Base-by-base conservation (phyloP, 257 asterid species). In the Linderniella brevidens region DNA sequence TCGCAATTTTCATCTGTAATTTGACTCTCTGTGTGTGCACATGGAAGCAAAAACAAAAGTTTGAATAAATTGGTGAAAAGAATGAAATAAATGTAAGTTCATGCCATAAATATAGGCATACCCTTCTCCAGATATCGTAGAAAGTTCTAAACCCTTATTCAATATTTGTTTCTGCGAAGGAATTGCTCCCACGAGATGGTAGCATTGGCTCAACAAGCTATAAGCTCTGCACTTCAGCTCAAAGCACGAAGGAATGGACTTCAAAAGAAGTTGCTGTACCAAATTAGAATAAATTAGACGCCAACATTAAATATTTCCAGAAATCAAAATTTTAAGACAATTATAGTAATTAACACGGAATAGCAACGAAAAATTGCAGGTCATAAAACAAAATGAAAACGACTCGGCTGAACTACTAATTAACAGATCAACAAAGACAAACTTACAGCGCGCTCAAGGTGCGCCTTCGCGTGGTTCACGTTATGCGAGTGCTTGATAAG, bases 151-250 rank as follows among this genome's bases (percentile, higher is more conserved):
- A 35, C 79, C 98, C 77, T 77, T 85, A 78, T 64, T 71, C 50
- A 90, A 54, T 59, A 85, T 81, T 70, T 90, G 98, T 56, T 90
- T 90, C 55, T 81, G 96, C 4, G 93, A 80, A 60, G 86, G 84
- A 71, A 75, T 75, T 29, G 96, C 94, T 55, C 98, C 98, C 51
- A 85, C 94, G n/a, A 90, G 98, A 73, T 81, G 96, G 73, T 90
- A 90, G 66, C 94, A 85, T 69, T 90, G 98, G 67, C 93, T 76
- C 85, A 90, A 75, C 55, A 90, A 67, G 73, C 93, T 84, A 64
- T 74, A 90, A 29, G 98, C 78, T 73, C 94, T 69, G 77, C 96
- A 90, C 74, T 90, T 88, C 70, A 90, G 80, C 68, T 90, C 94
- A 71, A 90, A 85, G 81, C 82, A 90, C 41, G 98, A 84, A 49